Evolutionary conservation across 2,329 filamentous ascomycete genomes (phyloP), one percentile per base, ranked within the genome.

Genomic region (Thielaviopsis musarum): DNA sequence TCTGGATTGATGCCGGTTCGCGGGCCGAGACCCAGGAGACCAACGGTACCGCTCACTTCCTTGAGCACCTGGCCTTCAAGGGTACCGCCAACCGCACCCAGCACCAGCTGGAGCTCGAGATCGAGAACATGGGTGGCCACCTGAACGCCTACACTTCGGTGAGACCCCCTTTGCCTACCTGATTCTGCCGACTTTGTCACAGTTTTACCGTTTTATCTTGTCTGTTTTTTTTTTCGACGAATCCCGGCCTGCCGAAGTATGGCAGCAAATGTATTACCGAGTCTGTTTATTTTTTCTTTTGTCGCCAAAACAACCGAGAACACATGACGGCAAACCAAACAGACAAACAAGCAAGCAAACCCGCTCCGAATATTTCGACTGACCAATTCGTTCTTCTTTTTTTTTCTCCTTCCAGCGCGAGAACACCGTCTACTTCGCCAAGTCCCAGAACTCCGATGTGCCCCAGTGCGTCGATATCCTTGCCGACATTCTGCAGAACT

Each of bases 31-130:
- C 93, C 68, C 85, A 93, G 77, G 90, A 90, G 83, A 97, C 88
- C 71, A 98, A 97, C 79, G 93, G 93, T 76, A 98, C 93, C 69
- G 93, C 93, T 70, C 93, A 98, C 79, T 98, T 98, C 81, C 84
- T 98, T 69, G 93, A 98, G 82, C 93, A 98, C 79, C 83, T 98
- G 74, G 94, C 94, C 69, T 98, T 98, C 85, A 98, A 98, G 88
- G 93, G 93, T 68, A 98, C 93, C 66, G 81, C 87, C 74, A 95
- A 87, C 79, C 84, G 93, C 75, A 90, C 87, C 65, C 93, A 98
- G 76, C 87, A 94, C 73, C 93, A 98, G 78, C 81, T 98, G 72
- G 93, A 98, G 79, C 85, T 98, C 65, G 93, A 98, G 80, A 97
- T 98, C 71, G 93, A 98, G 82, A 98, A 98, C 79, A 96, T 98